These are phyloP conservation scores for Mrakia frigida DNA, from an alignment of 768 basidiomycete species.

Conservation along the genomic window DNA sequence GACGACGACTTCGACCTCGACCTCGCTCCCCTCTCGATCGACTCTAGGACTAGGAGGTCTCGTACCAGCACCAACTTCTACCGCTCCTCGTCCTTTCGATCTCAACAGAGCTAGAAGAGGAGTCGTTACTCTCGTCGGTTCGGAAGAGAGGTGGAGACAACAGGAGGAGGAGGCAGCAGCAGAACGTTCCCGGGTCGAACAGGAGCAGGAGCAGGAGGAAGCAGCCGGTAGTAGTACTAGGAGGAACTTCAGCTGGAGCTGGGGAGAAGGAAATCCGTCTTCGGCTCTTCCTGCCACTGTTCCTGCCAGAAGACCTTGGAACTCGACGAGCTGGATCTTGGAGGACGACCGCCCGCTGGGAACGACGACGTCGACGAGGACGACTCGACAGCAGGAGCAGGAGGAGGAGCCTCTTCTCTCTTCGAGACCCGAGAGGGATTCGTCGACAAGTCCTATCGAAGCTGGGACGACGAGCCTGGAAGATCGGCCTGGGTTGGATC, in stretches of 20 bases:
- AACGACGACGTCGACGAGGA: background rate
- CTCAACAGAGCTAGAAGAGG: background rate
- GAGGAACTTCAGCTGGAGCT: background rate
- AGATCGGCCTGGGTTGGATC: no score
- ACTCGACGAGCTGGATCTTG: background rate
- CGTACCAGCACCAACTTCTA: background rate
- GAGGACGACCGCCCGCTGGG: no score
- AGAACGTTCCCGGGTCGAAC: background rate
- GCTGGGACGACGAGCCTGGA: no score
- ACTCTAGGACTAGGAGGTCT: background rate
- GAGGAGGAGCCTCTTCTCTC: background rate
- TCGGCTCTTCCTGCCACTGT: background rate
- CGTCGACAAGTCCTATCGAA: no score
- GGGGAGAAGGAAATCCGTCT: background rate
- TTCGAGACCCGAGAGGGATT: background rate
- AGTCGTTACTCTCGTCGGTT: background rate
- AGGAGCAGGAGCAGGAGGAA: background rate
- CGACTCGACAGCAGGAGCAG: background rate
- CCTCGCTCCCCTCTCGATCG: background rate
- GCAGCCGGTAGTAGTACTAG: background rate
- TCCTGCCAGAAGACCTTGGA: background rate
- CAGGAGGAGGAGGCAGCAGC: background rate
- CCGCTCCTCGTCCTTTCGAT: background rate
- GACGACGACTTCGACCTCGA: background rate
- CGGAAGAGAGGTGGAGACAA: background rate